Evolutionary conservation across 1,284 basidiomycete genomes (phyloP).

Genomic region (Irpex lacteus): DNA sequence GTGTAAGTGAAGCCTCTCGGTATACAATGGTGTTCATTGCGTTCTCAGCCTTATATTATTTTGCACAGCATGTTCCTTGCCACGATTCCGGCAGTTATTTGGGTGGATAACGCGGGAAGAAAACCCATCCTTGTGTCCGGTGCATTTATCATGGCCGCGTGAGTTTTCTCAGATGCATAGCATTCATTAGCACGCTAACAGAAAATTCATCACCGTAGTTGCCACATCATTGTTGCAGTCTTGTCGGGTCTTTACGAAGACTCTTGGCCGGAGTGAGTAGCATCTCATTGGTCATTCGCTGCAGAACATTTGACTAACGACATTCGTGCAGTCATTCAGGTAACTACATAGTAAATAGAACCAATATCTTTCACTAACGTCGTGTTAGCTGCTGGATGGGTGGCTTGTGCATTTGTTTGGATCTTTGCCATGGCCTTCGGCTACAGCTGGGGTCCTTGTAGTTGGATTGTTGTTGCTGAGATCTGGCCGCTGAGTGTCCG

Average conservation of each 20-base stretch:
- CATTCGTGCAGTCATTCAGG: constrained; percentile 29
- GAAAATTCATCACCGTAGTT: constrained; percentile 32
- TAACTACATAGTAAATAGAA: constrained; percentile 8
- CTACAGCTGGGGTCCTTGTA: constrained; percentile 70
- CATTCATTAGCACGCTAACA: neutral
- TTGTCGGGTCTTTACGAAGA: constrained; percentile 53
- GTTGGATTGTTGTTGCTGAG: constrained; percentile 65
- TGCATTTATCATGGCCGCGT: constrained; percentile 68
- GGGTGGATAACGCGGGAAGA: constrained; percentile 68
- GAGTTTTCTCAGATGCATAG: constrained; percentile 14
- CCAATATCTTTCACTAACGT: neutral
- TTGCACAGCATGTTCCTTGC: constrained; percentile 65
- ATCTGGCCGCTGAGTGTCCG: constrained; percentile 68
- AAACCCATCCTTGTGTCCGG: constrained; percentile 69
- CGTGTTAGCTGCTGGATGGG: constrained; percentile 52
- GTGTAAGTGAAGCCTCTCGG: constrained; percentile 42
- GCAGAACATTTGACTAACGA: neutral
- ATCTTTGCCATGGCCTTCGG: constrained; percentile 66
- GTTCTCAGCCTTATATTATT: neutral
- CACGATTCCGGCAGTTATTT: constrained; percentile 71
- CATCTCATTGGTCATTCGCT: neutral
- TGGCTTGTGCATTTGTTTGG: constrained; percentile 63
- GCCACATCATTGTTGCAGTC: constrained; percentile 63
- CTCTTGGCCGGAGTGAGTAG: constrained; percentile 45
- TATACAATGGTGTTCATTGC: constrained; percentile 5